Evolutionary conservation across 2,329 filamentous ascomycete species (phyloP), one percentile per base, ranked within the genome.

Genomic region (Fusarium sp.): DNA sequence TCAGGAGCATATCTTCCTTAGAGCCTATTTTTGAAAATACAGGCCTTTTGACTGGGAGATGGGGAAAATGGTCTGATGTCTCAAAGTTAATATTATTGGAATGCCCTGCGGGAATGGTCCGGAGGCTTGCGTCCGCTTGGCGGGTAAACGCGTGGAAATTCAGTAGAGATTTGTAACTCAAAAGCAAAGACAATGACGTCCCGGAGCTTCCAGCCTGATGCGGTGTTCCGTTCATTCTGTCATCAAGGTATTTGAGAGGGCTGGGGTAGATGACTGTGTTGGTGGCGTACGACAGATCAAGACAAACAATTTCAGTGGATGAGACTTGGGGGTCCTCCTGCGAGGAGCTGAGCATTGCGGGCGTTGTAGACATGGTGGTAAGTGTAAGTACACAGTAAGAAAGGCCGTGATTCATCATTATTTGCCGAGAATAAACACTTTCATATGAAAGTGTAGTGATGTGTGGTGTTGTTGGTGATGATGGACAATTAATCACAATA

Each of bases 221-320:
- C 28, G 35, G 65, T 40, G 56, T 33, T 25, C 43, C 47, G 44
- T 53, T 40, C n/a, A 25, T 44, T 43, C 58, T 35, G 37, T 33
- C 40, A 28, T 52, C 30, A 10, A 53, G 32, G n/a, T 38, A 52
- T n/a, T n/a, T 56, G 60, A 38, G 30, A 57, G 30, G 56, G 60
- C 50, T 47, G 53, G 42, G 53, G 35, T n/a, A 60, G 56, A 28
- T 16, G 46, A 47, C 43, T 28, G 46, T 74, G 71, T 71, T 71
- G 67, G 71, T 74, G 71, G 71, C 67, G 62, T 49, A 68, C 58
- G 28, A 40, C 50, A 74, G 54, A 61, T 47, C 49, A 44, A 62
- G 52, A 64, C 61, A 71, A 71, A 71, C 61, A 49, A 46, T 49
- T 44, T 70, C 43, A 38, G 42, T 58, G 46, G 56, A 19, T 44